These are phyloP conservation scores for Pseudocercospora musae DNA, from an alignment of 2,329 filamentous ascomycete species.

Conservation along the genomic window DNA sequence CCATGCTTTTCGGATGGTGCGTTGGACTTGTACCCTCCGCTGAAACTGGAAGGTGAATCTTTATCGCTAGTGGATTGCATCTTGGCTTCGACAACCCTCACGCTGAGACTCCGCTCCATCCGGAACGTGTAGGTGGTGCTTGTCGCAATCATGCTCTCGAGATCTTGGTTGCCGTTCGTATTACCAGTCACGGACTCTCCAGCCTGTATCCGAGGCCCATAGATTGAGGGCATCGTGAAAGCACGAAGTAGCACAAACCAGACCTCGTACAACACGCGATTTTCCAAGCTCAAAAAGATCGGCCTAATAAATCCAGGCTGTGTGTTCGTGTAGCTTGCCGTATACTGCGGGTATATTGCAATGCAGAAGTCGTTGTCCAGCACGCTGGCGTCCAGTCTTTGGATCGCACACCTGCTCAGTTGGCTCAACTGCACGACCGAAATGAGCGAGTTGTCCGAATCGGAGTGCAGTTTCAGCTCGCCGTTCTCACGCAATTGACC, in stretches of 20 bases:
- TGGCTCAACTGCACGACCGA: constrained; percentile 84
- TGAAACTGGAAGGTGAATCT: constrained; percentile 23
- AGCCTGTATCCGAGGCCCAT: constrained; percentile 52
- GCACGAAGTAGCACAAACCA: constrained; percentile 92
- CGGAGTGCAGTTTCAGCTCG: constrained; percentile 84
- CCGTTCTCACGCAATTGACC: constrained; percentile 94
- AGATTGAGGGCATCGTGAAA: constrained; percentile 88
- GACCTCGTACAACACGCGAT: constrained; percentile 86
- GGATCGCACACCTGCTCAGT: constrained; percentile 83
- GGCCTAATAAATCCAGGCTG: constrained; percentile 75
- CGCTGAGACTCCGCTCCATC: constrained; percentile 59
- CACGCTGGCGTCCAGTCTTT: constrained; percentile 85
- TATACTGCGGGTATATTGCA: constrained; percentile 91
- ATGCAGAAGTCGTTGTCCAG: constrained; percentile 91
- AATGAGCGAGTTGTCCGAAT: constrained; percentile 76
- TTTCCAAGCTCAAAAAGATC: constrained; percentile 84
- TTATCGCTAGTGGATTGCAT: constrained; percentile 40
- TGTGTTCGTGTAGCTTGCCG: constrained; percentile 63
- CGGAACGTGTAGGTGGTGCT: constrained; percentile 60
- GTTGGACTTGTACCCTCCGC: constrained; percentile 22
- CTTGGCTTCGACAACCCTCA: constrained; percentile 62
- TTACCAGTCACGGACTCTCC: constrained; percentile 23
- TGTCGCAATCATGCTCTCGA: constrained; percentile 29
- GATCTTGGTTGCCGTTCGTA: constrained; percentile 17
- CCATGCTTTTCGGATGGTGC: constrained; percentile 51